A percentile compares a stretch with the other conserved stretches of the same genome.
Evolutionary conservation across 2,329 filamentous ascomycete genomes (phyloP).

Genomic region (Aspergillus sp.): DNA sequence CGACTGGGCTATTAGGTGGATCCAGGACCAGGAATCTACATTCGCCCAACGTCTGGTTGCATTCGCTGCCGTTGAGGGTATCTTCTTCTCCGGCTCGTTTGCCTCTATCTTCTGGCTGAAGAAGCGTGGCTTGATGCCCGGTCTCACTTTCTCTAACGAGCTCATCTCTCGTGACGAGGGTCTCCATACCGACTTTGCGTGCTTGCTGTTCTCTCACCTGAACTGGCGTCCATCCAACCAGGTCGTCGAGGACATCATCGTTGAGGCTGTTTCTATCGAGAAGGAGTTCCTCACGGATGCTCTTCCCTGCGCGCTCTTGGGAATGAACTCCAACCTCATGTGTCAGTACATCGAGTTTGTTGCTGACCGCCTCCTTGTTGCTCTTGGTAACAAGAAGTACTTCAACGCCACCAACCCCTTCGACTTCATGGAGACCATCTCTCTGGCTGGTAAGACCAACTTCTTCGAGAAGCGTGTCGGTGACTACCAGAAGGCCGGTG

Average conservation of each 20-base stretch:
- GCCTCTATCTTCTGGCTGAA: conserved; percentile 99
- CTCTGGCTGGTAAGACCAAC: conserved; percentile 98
- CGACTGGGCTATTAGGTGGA: conserved; percentile 96
- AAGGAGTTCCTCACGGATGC: conserved; percentile 98
- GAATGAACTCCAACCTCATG: conserved; percentile 97
- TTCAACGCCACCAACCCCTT: conserved; percentile 96
- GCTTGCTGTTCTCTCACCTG: conserved; percentile 94
- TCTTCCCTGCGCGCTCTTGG: conserved; percentile 85
- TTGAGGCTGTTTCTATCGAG: conserved; percentile 90
- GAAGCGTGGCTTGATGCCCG: conserved; percentile 99
- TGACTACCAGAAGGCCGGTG: conserved; percentile 99
- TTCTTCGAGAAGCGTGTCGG: conserved; percentile 99
- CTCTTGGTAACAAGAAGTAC: conserved; percentile 90
- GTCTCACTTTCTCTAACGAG: conserved; percentile 98
- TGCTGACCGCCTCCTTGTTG: conserved; percentile 87
- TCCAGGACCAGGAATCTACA: conserved; percentile 86
- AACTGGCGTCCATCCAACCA: conserved; percentile 85
- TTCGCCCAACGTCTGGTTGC: conserved; percentile 95
- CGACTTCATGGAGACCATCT: conserved; percentile 99
- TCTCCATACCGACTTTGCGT: conserved; percentile 98
- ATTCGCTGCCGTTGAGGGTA: conserved; percentile 96
- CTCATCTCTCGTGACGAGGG: conserved; percentile 99
- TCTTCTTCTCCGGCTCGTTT: conserved; percentile 99
- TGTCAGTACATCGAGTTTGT: conserved; percentile 99
- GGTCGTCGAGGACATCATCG: conserved; percentile 82